A percentile compares a stretch with the other conserved stretches of the same genome.
These are phyloP conservation scores for Urostyla sp. DNA, from an alignment of 73 alveolate genomes.

Conservation along the genomic window DNA sequence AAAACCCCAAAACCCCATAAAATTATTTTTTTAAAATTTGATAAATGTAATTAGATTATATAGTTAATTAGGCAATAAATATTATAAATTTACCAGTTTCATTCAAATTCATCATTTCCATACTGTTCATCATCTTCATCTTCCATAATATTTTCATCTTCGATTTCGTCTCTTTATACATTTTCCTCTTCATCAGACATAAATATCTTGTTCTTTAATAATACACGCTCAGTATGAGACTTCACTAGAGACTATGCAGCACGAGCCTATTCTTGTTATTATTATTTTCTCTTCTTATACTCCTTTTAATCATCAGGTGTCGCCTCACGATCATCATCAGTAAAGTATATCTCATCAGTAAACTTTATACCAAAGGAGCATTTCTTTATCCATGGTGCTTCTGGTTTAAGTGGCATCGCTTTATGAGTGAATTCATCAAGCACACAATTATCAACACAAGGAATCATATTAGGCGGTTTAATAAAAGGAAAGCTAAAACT, in stretches of 20 bases:
- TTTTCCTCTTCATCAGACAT: not conserved
- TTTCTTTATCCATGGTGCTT: slow-evolving; percentile 78
- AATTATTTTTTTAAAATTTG: no score
- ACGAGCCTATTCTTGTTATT: slow-evolving; percentile 37
- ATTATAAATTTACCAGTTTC: no score
- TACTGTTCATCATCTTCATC: no score
- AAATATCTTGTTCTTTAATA: slow-evolving; percentile 34
- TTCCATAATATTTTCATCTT: no score
- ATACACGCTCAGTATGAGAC: slow-evolving; percentile 33
- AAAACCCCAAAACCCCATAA: no score
- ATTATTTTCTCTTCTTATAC: slow-evolving; percentile 35
- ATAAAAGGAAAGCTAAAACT: slow-evolving; percentile 76
- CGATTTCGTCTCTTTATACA: no score
- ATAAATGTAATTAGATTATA: no score
- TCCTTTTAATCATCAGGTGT: slow-evolving; percentile 59
- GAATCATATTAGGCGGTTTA: slow-evolving; percentile 79
- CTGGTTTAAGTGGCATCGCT: slow-evolving; percentile 66
- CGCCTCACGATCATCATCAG: slow-evolving; percentile 74
- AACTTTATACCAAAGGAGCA: slow-evolving; percentile 68
- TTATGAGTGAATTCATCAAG: slow-evolving; percentile 59
- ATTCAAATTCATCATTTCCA: no score
- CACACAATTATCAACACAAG: slow-evolving; percentile 67
- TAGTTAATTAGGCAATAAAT: no score
- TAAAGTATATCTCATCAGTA: slow-evolving; percentile 70
- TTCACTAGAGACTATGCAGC: slow-evolving; percentile 38